These are phyloP conservation scores for Phellinidium pouzarii DNA, from an alignment of 1,284 basidiomycete genomes.

Conservation along the genomic window DNA sequence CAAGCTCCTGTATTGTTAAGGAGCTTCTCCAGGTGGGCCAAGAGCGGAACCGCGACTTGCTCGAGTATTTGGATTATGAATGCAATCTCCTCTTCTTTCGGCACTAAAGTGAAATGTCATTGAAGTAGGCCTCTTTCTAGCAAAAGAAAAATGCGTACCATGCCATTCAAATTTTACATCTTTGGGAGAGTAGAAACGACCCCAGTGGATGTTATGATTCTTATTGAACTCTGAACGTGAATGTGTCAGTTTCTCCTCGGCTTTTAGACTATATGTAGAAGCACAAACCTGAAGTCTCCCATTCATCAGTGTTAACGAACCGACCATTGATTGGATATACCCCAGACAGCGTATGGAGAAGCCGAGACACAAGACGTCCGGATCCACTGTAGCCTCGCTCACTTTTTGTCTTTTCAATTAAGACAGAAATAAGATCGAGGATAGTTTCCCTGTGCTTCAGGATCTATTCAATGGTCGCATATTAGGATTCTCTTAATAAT, in stretches of 20 bases:
- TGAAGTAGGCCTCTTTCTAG: neutral
- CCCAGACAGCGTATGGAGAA: constrained; percentile 71
- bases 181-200: constrained; percentile 71
- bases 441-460: constrained; percentile 66
- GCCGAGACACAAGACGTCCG: constrained; percentile 73
- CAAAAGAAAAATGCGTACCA: constrained; percentile 34
- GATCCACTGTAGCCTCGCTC: constrained; percentile 87
- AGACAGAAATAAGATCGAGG: constrained; percentile 59
- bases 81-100: constrained; percentile 67
- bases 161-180: constrained; percentile 91
- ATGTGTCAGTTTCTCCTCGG: constrained; percentile 6
- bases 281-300: constrained; percentile 63
- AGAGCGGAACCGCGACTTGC: constrained; percentile 56
- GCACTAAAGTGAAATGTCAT: constrained; percentile 37
- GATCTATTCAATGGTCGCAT: constrained; percentile 38
- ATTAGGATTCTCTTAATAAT: constrained; percentile 8
- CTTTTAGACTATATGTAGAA: neutral
- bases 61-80: constrained; percentile 80
- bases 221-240: constrained; percentile 63
- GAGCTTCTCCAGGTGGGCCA: constrained; percentile 65
- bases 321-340: constrained; percentile 80
- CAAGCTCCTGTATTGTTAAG: constrained; percentile 51
- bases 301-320: constrained; percentile 81
- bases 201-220: constrained; percentile 79
- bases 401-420: constrained; percentile 77